These are phyloP conservation scores for Russula virescens DNA, from an alignment of 768 basidiomycete genomes.

Conservation along the genomic window DNA sequence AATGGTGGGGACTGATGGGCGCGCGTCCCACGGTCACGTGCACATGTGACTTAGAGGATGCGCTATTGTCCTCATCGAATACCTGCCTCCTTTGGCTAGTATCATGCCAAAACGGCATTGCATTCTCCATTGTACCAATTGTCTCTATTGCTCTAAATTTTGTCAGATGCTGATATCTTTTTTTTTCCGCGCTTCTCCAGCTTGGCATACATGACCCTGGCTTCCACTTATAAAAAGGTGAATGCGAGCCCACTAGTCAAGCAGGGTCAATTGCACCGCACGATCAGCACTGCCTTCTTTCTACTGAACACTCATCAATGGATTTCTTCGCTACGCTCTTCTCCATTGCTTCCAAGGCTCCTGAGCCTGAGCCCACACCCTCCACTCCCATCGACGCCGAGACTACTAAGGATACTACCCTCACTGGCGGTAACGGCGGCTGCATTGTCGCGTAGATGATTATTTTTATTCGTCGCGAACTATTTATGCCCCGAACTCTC, in stretches of 20 bases:
- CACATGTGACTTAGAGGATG: too few relatives aligned
- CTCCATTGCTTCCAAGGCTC: not conserved
- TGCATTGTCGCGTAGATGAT: not conserved
- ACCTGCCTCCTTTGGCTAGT: too few relatives aligned
- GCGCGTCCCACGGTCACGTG: too few relatives aligned
- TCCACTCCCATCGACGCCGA: not conserved
- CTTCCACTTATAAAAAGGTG: not conserved
- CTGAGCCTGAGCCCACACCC: not conserved
- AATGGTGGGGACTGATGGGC: too few relatives aligned
- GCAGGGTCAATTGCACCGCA: not conserved
- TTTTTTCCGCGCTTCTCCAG: not conserved
- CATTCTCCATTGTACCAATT: not conserved
- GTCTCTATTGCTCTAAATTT: not conserved
- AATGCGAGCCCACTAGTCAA: not conserved
- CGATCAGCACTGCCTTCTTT: not conserved
- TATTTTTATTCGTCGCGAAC: too few relatives aligned
- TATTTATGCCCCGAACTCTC: too few relatives aligned
- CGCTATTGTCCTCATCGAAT: too few relatives aligned
- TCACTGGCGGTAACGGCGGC: not conserved
- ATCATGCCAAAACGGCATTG: too few relatives aligned
- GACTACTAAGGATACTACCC: too few relatives aligned
- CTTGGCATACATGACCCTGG: not conserved
- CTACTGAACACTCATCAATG: not conserved
- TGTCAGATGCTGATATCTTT: not conserved
- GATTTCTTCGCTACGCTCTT: conserved; percentile 1